These are phyloP conservation scores for Linnemannia zychae DNA, from an alignment of 192 early-diverging fungal genomes.

Conservation along the genomic window DNA sequence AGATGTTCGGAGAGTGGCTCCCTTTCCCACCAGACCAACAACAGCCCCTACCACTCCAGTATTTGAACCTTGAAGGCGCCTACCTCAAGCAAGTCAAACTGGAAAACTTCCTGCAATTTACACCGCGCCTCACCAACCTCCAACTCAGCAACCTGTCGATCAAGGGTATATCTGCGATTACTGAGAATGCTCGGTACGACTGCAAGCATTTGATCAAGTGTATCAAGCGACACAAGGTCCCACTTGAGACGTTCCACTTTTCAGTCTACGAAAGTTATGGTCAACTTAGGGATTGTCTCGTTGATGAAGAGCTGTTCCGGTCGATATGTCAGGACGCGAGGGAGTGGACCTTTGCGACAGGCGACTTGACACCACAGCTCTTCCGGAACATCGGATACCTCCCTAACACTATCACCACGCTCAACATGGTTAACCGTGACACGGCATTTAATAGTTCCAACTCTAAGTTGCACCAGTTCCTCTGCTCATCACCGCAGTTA, in stretches of 20 bases:
- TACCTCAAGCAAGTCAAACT: neutral
- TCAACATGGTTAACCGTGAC: neutral
- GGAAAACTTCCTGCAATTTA: neutral
- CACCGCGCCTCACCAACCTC: neutral
- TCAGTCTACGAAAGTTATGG: neutral
- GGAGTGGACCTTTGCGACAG: neutral
- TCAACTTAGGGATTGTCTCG: neutral
- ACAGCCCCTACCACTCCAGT: neutral
- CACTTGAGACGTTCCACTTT: neutral
- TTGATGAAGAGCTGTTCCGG: neutral
- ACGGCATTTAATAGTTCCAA: neutral
- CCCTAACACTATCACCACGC: neutral
- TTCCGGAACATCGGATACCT: neutral
- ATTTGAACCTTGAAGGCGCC: neutral
- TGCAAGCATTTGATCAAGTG: neutral
- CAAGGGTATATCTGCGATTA: neutral
- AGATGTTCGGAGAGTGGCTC: neutral
- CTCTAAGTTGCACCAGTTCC: neutral
- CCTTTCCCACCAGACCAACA: neutral
- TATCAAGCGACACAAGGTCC: neutral
- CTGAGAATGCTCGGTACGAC: neutral
- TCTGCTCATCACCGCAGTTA: neutral
- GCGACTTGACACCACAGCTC: neutral
- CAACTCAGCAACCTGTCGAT: neutral
- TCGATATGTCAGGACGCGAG: neutral